Evolutionary conservation across 768 basidiomycete genomes (phyloP).

Genomic region (Astraeus odoratus): DNA sequence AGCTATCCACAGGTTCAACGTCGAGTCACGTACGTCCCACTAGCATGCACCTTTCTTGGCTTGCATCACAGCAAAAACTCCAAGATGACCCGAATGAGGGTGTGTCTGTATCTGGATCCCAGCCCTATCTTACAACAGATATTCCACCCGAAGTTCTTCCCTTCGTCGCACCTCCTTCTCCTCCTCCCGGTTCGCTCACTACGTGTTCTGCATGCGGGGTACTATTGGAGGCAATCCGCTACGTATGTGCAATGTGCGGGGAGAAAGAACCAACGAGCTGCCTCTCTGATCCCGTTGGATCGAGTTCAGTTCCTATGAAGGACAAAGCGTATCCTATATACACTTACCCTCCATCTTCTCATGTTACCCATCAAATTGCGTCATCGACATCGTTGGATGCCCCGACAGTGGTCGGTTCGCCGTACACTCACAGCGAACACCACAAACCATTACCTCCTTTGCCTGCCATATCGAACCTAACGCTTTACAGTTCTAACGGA

Average conservation of each 20-base stretch:
- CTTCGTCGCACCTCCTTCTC: constrained; percentile 38
- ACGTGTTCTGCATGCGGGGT: constrained; percentile 79
- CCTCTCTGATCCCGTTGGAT: constrained; percentile 8
- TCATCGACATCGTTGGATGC: constrained; percentile 15
- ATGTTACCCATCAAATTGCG: constrained; percentile 20
- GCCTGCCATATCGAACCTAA: constrained; percentile 21
- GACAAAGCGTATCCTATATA: constrained; percentile 37
- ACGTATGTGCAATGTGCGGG: constrained; percentile 85
- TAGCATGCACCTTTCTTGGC: constrained; percentile 62
- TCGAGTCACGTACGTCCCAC: constrained; percentile 44
- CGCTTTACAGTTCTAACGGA: constrained; percentile 5
- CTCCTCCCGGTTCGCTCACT: constrained; percentile 59
- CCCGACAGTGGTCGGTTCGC: constrained; percentile 9
- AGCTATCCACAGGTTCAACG: constrained; percentile 21
- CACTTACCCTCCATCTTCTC: constrained; percentile 32
- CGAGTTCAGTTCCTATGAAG: constrained; percentile 26
- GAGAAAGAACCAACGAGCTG: constrained; percentile 50
- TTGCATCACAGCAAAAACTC: constrained; percentile 45
- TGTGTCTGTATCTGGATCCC: constrained; percentile 12
- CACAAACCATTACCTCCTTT: constrained; percentile 42
- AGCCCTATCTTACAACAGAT: constrained; percentile 23
- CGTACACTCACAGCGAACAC: constrained; percentile 11
- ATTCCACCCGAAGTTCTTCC: constrained; percentile 49
- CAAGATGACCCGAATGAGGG: constrained; percentile 15
- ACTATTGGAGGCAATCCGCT: constrained; percentile 74